Conservation (phyloP, 164 flowering plant genomes). For the Buxus sempervirens region DNA sequence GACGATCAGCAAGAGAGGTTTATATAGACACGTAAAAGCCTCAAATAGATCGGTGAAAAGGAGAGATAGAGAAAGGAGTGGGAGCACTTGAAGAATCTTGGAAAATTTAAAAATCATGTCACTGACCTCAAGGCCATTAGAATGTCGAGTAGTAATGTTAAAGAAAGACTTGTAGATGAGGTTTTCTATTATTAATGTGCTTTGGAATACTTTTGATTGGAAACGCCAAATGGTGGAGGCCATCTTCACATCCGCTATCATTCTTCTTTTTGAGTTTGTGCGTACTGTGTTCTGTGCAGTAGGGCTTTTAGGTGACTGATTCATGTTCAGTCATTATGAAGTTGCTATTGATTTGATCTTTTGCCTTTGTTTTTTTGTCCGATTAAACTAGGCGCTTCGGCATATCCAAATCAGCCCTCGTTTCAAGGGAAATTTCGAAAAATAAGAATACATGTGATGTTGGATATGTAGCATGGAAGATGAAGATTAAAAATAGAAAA, state of each 20-base stretch:
- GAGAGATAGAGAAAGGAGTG: background rate
- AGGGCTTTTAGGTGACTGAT: background rate
- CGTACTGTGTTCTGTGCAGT: background rate
- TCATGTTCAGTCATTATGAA: background rate
- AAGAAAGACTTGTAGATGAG: background rate
- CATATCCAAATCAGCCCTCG: background rate
- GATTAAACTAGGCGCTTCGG: background rate
- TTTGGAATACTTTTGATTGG: constrained; percentile 1
- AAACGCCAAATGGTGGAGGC: constrained; percentile 10
- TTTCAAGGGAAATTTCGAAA: background rate
- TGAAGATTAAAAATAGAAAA: too few relatives aligned
- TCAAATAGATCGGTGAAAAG: too few relatives aligned
- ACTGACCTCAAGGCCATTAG: constrained; percentile 4
- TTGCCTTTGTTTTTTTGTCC: background rate
- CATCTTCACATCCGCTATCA: constrained; percentile 7
- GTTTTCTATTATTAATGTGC: constrained; percentile 5
- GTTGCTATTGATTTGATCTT: background rate
- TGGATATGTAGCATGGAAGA: too few relatives aligned
- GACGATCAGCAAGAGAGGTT: background rate
- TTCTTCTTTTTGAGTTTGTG: background rate
- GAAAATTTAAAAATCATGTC: background rate
- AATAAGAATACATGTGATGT: too few relatives aligned
- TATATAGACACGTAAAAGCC: constrained; percentile 1
- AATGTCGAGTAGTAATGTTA: constrained; percentile 2
- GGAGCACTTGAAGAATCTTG: background rate